A percentile compares a stretch with the other conserved stretches of the same genome.
phyloP scores from a whole-genome alignment of 1,284 basidiomycete genomes.

The Ganoderma lingzhi region DNA sequence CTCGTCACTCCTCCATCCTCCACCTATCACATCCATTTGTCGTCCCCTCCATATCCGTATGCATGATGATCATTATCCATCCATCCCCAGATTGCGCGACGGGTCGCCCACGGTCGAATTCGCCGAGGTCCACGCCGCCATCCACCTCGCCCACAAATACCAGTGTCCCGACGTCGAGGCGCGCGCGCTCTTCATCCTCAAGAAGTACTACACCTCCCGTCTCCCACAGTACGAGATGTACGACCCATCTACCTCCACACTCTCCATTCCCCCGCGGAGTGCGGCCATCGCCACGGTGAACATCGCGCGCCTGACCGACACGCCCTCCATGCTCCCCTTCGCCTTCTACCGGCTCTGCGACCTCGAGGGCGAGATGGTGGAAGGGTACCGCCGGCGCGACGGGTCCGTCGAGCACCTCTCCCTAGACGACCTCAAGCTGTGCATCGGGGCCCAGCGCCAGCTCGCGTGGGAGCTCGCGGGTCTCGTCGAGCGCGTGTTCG shows the following conservation, averaged over 20 bases:
- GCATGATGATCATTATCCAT: too few species aligned
- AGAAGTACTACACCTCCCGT: neutral
- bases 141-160: neutral
- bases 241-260: neutral
- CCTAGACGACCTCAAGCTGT: neutral
- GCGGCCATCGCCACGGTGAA: neutral
- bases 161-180: neutral
- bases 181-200: neutral
- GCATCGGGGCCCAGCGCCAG: neutral
- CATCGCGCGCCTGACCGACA: neutral
- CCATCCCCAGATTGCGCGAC: neutral
- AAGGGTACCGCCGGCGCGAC: neutral
- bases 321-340: constrained; percentile 4
- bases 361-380: neutral
- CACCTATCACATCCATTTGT: neutral
- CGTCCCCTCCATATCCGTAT: neutral
- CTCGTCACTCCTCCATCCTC: neutral
- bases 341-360: neutral
- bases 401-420: neutral
- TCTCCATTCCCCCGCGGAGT: neutral
- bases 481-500: neutral
- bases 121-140: neutral
- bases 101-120: neutral
- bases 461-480: neutral
- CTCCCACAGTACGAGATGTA: neutral